Conservation (phyloP, 345 rosid genomes). For the Populus deltoides region DNA sequence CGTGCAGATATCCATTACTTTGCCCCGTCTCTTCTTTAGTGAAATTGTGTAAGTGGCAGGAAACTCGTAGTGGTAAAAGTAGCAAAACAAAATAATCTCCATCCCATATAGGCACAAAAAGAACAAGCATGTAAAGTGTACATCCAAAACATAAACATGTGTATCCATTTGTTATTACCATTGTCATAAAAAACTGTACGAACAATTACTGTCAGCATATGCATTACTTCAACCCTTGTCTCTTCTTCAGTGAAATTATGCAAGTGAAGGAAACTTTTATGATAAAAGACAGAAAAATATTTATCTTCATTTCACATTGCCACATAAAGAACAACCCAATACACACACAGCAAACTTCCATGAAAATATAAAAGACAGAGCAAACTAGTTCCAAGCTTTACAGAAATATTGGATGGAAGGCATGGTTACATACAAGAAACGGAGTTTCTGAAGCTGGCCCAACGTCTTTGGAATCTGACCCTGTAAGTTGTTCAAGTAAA, state of each 20-base stretch:
- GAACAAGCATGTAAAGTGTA: neutral
- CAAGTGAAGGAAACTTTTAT: neutral
- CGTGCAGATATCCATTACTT: neutral
- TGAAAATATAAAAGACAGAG: neutral
- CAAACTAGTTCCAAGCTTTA: neutral
- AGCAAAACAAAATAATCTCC: too few relatives aligned
- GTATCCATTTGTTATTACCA: neutral
- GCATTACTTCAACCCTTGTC: neutral
- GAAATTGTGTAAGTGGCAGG: neutral
- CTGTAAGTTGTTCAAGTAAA: slow-evolving; percentile 61
- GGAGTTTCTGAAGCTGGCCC: slow-evolving; percentile 55
- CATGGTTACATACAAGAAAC: slow-evolving; percentile 60
- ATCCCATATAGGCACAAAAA: neutral
- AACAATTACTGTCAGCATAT: neutral
- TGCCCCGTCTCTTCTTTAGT: neutral
- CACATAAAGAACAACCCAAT: neutral
- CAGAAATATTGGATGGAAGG: neutral
- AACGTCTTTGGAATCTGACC: slow-evolving; percentile 62
- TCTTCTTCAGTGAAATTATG: neutral
- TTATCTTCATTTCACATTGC: neutral
- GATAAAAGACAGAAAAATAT: neutral
- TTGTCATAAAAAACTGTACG: neutral
- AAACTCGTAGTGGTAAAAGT: neutral
- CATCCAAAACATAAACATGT: neutral
- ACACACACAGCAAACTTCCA: neutral